Evolutionary conservation across 2,329 filamentous ascomycete genomes (phyloP), one percentile per base, ranked within the genome.

Genomic region (Paramyrothecium sp.): DNA sequence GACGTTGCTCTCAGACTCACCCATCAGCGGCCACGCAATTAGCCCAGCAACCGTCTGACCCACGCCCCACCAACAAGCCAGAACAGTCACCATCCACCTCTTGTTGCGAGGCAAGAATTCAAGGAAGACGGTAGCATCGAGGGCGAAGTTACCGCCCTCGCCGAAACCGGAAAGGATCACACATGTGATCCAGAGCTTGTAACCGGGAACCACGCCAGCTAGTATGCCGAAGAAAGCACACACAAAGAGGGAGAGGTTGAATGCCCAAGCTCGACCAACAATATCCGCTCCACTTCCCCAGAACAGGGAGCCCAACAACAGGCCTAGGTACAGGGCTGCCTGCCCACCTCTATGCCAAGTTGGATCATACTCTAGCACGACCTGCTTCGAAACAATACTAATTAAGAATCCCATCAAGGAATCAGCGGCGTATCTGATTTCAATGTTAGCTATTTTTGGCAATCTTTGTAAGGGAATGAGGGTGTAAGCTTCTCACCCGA

Each of bases 211-310:
- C 34, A n/a, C 34, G 11, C 87, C 88, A 1, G 86, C 86, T 1
- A 87, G 75, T 51, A 89, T 83, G 7, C 82, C 82, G 53, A 88
- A 85, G 7, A 85, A 67, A 2, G 81, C 80, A 59, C 81, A 84
- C 47, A 88, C 75, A 60, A 89, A 78, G 3, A 89, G 73, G 1
- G 83, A 84, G 11, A 81, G 70, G 62, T 89, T 89, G 74, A 89
- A 89, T 2, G 87, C 87, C 61, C 82, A 83, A 57, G 82, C 80
- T 21, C 87, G 77, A 2, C 86, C 87, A 57, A 89, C 84, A 22
- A 89, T 79, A 63, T 89, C 87, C 7, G 85, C 85, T 2, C 77
- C 79, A 17, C 88, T 68, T 1, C 86, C 86, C 86, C 87, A 89
- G 70, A 88, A 88, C 16, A 88, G 68, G 3, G 83, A 83, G 2